These are phyloP conservation scores for Zygoascus hellenicus DNA, from an alignment of 1,139 yeast species.

Conservation along the genomic window DNA sequence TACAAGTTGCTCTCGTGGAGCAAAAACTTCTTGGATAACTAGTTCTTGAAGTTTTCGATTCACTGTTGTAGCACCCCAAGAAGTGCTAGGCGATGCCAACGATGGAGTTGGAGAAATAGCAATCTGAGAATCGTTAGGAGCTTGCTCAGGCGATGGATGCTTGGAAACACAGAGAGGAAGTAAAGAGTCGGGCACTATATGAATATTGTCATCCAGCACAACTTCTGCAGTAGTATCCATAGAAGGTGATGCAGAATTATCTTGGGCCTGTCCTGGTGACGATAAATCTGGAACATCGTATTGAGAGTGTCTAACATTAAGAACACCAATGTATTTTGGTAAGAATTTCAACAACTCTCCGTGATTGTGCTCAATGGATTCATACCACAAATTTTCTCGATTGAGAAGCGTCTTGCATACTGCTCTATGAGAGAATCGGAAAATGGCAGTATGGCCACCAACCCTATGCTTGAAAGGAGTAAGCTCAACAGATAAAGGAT, in stretches of 20 bases:
- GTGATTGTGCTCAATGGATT: conserved; percentile 71
- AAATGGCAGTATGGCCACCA: conserved; percentile 98
- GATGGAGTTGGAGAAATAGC: conserved; percentile 9
- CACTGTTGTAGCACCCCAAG: conserved; percentile 58
- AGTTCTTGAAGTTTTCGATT: conserved; percentile 60
- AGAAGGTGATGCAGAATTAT: conserved; percentile 2
- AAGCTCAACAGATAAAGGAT: conserved; percentile 60
- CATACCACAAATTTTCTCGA: conserved; percentile 88
- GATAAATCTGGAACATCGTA: conserved; percentile 6
- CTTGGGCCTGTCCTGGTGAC: conserved; percentile 3
- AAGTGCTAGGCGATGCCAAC: conserved; percentile 17
- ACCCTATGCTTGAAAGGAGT: conserved; percentile 88
- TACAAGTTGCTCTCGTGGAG: conserved; percentile 35
- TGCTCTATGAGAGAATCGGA: conserved; percentile 82
- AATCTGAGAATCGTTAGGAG: neutral
- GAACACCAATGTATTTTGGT: conserved; percentile 92
- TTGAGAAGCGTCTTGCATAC: conserved; percentile 94
- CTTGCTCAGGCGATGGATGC: conserved; percentile 44
- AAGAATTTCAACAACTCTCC: conserved; percentile 72
- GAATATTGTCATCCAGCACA: conserved; percentile 79
- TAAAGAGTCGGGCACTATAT: conserved; percentile 76
- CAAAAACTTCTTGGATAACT: conserved; percentile 65
- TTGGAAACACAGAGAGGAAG: conserved; percentile 46
- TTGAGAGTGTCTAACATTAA: conserved; percentile 73
- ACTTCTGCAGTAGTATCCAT: conserved; percentile 46